These are phyloP conservation scores for Termitomyces sp. DNA, from an alignment of 768 basidiomycete species.

Conservation along the genomic window DNA sequence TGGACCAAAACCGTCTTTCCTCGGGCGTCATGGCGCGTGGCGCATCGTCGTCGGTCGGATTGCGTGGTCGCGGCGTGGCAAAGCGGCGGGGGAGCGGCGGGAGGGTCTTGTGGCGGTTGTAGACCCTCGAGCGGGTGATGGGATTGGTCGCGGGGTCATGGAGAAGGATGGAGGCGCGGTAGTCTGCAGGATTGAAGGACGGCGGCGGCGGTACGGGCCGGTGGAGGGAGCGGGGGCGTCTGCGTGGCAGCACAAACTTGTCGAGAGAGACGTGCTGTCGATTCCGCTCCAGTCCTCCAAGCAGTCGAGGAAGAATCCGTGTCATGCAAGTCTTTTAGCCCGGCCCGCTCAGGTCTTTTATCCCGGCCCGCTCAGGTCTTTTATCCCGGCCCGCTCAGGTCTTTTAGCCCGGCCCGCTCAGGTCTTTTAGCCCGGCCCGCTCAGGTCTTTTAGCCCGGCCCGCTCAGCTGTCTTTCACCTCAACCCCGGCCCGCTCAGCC, in stretches of 20 bases:
- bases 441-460: too few species aligned
- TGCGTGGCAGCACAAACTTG: constrained; percentile 18
- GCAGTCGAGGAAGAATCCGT: constrained; percentile 65
- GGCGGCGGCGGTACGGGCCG: constrained; percentile 28
- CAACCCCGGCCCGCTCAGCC: too few species aligned
- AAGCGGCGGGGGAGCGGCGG: constrained; percentile 39
- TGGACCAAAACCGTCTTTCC: constrained; percentile 67
- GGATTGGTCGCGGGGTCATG: constrained; percentile 40
- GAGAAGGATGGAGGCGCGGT: constrained; percentile 59
- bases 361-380: too few species aligned
- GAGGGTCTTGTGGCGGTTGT: constrained; percentile 50
- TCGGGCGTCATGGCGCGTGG: constrained; percentile 56
- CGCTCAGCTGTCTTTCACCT: too few species aligned
- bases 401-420: too few species aligned
- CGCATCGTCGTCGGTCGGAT: constrained; percentile 22
- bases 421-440: too few species aligned
- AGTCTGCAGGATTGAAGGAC: constrained; percentile 39
- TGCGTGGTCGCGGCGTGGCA: not conserved
- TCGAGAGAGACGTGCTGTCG: constrained; percentile 15
- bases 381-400: too few species aligned
- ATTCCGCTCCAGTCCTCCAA: constrained; percentile 29
- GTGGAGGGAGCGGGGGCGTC: constrained; percentile 26
- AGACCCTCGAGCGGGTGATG: constrained; percentile 43
- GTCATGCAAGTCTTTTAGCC: constrained; percentile 38
- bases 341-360: not conserved